Evolutionary conservation across 805 yeast genomes (phyloP), one percentile per base, ranked within the genome.

Genomic region (Candida endomychidarum): DNA sequence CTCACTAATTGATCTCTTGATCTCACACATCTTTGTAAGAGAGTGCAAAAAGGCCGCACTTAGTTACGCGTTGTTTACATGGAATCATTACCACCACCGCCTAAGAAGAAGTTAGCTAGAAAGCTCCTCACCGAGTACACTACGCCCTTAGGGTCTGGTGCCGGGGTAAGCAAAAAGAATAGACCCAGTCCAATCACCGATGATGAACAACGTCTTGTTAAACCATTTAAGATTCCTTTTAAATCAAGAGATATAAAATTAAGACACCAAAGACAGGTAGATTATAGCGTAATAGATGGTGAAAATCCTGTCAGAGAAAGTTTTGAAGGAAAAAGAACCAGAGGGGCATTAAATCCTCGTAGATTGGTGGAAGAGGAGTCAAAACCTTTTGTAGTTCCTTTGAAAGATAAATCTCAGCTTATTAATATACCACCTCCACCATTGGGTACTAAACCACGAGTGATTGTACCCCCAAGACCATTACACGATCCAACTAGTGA

Each of bases 401-500:
- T 83, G 40, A 70, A 56, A 18, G 61, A 62, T 37, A 62, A 60
- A 24, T 61, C 65, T 31, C 65, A 58, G 31, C 55, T 57, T 35
- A 48, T 52, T 18, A 46, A 31, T 43, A 53, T 49, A 35, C 74
- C 89, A 1, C 90, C 96, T 0, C 86, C 95, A 0, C 86, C 95
- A 0, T 67, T 91, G 44, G 99, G 99, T 0, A 88, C 89, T 42
- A 77, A 83, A 46, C 76, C 83, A 26, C 77, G 79, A 46, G 75
- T 80, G 2, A 69, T 77, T 1, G 63, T 86, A 38, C 85, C 86
- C n/a, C 96, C 98, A 3, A 67, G 89, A 42, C 95, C 99, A 1
- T 70, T 93, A n/a, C 95, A 91, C 57, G 99, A 93, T 63, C 99
- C 99, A 0, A 74, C 83, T 31, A 89, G 83, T 45, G 97, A 93